Conservation (phyloP, 768 basidiomycete genomes). For the Rhizopogon rudus region DNA sequence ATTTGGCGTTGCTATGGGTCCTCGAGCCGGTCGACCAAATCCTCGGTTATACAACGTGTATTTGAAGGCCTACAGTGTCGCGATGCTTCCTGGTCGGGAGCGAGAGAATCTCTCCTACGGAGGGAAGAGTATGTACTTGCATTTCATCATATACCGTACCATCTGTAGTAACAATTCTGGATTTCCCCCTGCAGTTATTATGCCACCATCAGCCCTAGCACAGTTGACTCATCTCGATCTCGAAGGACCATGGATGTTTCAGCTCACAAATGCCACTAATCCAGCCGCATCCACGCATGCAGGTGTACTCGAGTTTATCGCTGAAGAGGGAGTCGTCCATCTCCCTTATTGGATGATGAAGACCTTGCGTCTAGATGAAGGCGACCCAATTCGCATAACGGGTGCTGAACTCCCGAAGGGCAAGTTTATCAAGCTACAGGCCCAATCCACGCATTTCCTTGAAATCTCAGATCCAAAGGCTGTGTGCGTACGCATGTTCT, state of each 20-base stretch:
- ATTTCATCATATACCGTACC: constrained; percentile 4
- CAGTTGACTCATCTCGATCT: constrained; percentile 84
- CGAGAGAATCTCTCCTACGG: constrained; percentile 93
- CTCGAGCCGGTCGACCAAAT: constrained; percentile 41
- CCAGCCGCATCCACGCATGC: constrained; percentile 85
- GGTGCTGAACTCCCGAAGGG: constrained; percentile 88
- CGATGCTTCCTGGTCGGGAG: constrained; percentile 84
- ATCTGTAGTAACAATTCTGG: constrained; percentile 5
- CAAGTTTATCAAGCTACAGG: constrained; percentile 94
- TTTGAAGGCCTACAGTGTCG: constrained; percentile 91
- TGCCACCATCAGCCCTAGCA: constrained; percentile 94
- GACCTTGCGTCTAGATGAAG: constrained; percentile 87
- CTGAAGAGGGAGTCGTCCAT: constrained; percentile 92
- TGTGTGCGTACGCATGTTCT: constrained; percentile 57
- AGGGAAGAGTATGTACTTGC: constrained; percentile 80
- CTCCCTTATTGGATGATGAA: constrained; percentile 99
- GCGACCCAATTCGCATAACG: constrained; percentile 91
- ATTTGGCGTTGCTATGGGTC: constrained; percentile 36
- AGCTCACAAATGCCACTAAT: constrained; percentile 86
- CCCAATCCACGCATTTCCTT: constrained; percentile 91
- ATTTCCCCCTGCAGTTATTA: constrained; percentile 61
- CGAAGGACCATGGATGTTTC: constrained; percentile 93
- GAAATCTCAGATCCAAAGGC: constrained; percentile 98
- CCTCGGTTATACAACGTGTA: constrained; percentile 86
- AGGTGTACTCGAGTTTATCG: constrained; percentile 98